A percentile compares a stretch with the other conserved stretches of the same genome.
Conservation (phyloP, 164 flowering plant genomes). For the Vitis riparia region DNA sequence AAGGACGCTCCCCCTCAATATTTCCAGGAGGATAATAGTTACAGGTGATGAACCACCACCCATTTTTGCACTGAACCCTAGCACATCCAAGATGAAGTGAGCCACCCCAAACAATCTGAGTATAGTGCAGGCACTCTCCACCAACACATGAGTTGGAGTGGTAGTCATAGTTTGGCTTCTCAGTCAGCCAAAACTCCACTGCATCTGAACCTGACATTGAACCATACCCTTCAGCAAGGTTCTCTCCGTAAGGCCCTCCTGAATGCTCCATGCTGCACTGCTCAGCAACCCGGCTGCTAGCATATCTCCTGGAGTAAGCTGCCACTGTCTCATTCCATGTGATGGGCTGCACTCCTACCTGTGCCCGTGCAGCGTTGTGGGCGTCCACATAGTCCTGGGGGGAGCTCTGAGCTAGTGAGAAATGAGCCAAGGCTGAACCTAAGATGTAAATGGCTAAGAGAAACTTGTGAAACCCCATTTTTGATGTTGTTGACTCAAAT, state of each 20-base stretch:
- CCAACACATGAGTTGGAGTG: constrained; percentile 26
- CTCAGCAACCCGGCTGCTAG: background rate
- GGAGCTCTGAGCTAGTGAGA: constrained; percentile 23
- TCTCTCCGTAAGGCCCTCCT: constrained; percentile 37
- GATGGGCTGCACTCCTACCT: constrained; percentile 35
- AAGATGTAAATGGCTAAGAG: background rate
- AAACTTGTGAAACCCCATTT: background rate
- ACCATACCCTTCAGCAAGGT: constrained; percentile 26
- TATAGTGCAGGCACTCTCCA: constrained; percentile 45
- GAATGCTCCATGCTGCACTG: constrained; percentile 31
- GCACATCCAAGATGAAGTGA: constrained; percentile 41
- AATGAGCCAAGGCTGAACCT: constrained; percentile 1
- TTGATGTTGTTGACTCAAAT: background rate
- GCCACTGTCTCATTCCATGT: constrained; percentile 29
- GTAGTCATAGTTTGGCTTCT: constrained; percentile 28
- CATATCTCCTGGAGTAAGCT: constrained; percentile 24
- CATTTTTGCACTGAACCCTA: constrained; percentile 24
- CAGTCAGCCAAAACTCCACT: constrained; percentile 26
- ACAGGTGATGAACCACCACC: constrained; percentile 1
- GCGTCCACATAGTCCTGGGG: constrained; percentile 28
- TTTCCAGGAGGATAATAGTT: constrained; percentile 13
- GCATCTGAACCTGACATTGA: constrained; percentile 21
- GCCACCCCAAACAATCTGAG: constrained; percentile 42
- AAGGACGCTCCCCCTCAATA: constrained; percentile 4
- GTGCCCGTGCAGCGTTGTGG: constrained; percentile 46